Conservation (phyloP, 768 basidiomycete species). For the Podaxis mareebaensis region DNA sequence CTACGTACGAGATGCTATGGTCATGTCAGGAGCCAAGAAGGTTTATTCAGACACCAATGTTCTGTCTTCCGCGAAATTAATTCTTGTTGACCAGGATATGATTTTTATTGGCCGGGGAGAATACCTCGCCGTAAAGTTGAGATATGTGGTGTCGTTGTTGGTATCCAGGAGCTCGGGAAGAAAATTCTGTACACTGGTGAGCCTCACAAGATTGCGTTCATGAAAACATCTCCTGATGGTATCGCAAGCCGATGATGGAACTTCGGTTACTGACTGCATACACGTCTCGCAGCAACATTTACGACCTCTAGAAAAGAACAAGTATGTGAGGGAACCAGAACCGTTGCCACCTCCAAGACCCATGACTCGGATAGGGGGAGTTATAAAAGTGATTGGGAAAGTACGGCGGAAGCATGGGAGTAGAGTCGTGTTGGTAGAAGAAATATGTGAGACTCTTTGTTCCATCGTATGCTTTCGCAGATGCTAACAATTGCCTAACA, state of each 20-base stretch:
- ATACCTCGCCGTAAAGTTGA: constrained; percentile 68
- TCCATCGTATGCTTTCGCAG: background rate
- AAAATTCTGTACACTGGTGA: constrained; percentile 60
- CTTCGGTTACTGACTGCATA: constrained; percentile 68
- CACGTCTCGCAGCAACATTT: constrained; percentile 36
- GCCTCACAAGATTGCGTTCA: constrained; percentile 17
- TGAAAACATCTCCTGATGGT: background rate
- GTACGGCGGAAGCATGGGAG: constrained; percentile 40
- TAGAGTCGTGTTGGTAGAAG: constrained; percentile 46
- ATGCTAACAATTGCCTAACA: constrained; percentile 30
- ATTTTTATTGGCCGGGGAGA: constrained; percentile 73
- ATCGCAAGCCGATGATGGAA: constrained; percentile 72
- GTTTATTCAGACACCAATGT: constrained; percentile 12
- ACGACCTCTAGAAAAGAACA: constrained; percentile 15
- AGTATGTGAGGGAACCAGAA: constrained; percentile 17
- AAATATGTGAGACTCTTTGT: constrained; percentile 46
- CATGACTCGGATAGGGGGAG: constrained; percentile 45
- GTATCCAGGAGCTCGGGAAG: constrained; percentile 57
- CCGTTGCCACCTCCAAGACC: constrained; percentile 30
- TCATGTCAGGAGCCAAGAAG: constrained; percentile 40
- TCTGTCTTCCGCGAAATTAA: constrained; percentile 10
- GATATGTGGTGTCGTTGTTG: constrained; percentile 66
- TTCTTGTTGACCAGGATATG: constrained; percentile 38
- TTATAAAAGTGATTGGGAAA: constrained; percentile 48
- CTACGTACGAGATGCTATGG: constrained; percentile 49